These are phyloP conservation scores for Penicillium freii DNA, from an alignment of 2,329 filamentous ascomycete species.

Conservation along the genomic window DNA sequence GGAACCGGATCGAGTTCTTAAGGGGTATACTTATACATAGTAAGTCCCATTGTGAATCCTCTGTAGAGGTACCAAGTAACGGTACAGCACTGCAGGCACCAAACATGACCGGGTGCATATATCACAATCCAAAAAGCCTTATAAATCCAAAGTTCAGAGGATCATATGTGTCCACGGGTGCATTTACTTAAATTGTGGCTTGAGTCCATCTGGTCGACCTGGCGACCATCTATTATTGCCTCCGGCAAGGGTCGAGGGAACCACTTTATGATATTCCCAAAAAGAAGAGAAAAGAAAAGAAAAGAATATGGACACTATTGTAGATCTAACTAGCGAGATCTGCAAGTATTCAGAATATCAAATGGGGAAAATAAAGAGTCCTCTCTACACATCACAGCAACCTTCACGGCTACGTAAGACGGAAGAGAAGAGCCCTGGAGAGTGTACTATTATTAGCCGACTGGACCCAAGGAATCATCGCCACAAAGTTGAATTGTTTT, in stretches of 20 bases:
- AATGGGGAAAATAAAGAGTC: not conserved
- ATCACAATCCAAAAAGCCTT: not conserved
- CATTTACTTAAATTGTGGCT: not conserved
- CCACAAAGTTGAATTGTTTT: not conserved
- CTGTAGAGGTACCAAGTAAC: not conserved
- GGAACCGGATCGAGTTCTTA: not conserved
- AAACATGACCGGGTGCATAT: not conserved
- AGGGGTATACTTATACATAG: not conserved
- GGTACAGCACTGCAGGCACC: not conserved
- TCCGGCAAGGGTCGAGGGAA: not conserved
- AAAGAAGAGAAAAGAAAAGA: not conserved
- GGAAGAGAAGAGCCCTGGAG: too few species aligned
- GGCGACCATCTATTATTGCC: conserved; percentile 3
- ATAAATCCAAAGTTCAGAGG: not conserved
- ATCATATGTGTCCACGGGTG: not conserved
- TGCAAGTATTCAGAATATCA: not conserved
- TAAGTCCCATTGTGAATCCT: not conserved
- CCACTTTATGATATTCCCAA: not conserved
- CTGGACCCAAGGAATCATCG: not conserved
- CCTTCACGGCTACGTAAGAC: not conserved
- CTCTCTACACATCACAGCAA: not conserved
- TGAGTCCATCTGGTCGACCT: conserved; percentile 4
- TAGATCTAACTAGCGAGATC: too few species aligned
- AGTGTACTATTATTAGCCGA: conserved; percentile 1
- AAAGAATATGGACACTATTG: not conserved